phyloP scores from a whole-genome alignment of 2,329 filamentous ascomycete species.

The Emergomyces pasteurianus region DNA sequence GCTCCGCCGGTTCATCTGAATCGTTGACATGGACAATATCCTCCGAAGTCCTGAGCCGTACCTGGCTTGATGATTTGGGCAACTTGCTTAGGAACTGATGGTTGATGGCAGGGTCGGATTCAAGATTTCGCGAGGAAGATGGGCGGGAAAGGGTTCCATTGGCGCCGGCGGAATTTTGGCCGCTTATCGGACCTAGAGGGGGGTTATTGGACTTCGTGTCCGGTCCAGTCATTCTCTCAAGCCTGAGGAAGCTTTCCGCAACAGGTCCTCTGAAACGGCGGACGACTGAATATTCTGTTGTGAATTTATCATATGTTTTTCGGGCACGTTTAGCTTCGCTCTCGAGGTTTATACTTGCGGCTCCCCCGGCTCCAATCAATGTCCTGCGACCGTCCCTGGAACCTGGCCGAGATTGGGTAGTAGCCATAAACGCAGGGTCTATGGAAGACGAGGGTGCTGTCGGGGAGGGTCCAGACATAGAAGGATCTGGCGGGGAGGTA shows the following conservation, averaged over 20 bases:
- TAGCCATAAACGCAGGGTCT: constrained; percentile 24
- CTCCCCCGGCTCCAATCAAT: constrained; percentile 3
- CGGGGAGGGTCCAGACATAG: constrained; percentile 19
- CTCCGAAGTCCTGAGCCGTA: constrained; percentile 23
- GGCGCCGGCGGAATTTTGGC: neutral
- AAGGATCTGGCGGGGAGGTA: constrained; percentile 31
- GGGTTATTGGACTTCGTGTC: neutral
- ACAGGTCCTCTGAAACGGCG: constrained; percentile 35
- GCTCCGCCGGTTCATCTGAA: constrained; percentile 8
- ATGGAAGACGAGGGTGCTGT: constrained; percentile 23
- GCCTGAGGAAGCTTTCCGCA: constrained; percentile 30
- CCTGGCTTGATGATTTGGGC: constrained; percentile 17
- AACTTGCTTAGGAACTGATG: constrained; percentile 12
- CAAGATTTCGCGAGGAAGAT: constrained; percentile 18
- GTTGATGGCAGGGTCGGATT: constrained; percentile 14
- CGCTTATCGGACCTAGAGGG: neutral
- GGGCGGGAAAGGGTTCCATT: neutral
- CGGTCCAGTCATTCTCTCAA: neutral
- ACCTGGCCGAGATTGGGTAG: constrained; percentile 20
- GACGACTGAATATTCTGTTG: constrained; percentile 33
- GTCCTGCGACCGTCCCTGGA: constrained; percentile 8
- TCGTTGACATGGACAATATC: constrained; percentile 17
- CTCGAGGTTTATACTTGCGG: constrained; percentile 17
- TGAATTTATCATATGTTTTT: constrained; percentile 34
- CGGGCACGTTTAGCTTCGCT: constrained; percentile 29